Percentiles rank a stretch among this genome's conserved stretches.
phyloP scores from a whole-genome alignment of 495 filamentous ascomycete species.

The Margaritispora aquatica region DNA sequence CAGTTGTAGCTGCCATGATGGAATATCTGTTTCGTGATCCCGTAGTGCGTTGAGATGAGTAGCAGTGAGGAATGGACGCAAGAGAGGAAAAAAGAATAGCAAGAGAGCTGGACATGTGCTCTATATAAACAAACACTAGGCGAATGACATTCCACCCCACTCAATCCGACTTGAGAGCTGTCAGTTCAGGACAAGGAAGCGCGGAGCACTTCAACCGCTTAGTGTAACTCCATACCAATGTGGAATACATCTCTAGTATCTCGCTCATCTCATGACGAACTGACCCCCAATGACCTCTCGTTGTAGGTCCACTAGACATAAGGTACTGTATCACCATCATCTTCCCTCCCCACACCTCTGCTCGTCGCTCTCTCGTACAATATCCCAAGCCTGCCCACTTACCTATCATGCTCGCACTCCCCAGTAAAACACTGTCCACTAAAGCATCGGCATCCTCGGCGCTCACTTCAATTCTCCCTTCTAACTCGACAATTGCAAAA shows the following conservation, averaged over 20 bases:
- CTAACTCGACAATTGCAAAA: background rate
- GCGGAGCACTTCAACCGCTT: background rate
- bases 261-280: background rate
- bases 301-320: too few relatives aligned
- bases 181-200: background rate
- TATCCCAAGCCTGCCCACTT: too few relatives aligned
- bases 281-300: background rate
- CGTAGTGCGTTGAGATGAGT: background rate
- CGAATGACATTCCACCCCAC: too few relatives aligned
- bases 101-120: background rate
- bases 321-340: too few relatives aligned
- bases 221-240: too few relatives aligned
- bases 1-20: slow-evolving; percentile 50
- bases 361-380: background rate
- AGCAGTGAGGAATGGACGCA: background rate
- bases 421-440: too few relatives aligned
- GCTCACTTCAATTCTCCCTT: background rate
- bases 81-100: background rate
- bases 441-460: too few relatives aligned
- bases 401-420: too few relatives aligned
- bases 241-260: background rate
- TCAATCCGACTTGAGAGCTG: too few relatives aligned
- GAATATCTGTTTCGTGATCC: background rate
- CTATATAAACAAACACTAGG: background rate
- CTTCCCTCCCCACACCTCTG: too few relatives aligned